Percentiles rank a stretch among this genome's conserved stretches.
Conservation (phyloP, 116 monocot species). For the Iris pallida region DNA sequence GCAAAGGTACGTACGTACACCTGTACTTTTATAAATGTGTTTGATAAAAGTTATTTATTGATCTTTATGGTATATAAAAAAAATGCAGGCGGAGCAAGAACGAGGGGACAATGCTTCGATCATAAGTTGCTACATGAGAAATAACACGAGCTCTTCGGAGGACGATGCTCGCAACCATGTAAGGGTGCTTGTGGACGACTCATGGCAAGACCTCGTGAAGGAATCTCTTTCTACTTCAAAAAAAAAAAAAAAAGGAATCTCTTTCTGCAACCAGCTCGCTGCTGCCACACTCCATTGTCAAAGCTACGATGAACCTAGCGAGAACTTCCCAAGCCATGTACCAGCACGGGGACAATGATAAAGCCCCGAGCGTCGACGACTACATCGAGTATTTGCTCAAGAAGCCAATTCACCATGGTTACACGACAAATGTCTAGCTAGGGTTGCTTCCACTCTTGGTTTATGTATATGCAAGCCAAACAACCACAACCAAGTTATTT, state of each 20-base stretch:
- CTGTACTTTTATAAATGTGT: no score
- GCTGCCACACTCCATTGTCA: not conserved
- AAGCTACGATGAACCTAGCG: slow-evolving; percentile 12
- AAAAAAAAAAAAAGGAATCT: not conserved
- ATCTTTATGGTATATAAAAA: no score
- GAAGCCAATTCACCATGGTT: not conserved
- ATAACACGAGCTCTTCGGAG: not conserved
- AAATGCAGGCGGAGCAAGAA: slow-evolving; percentile 14
- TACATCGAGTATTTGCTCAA: slow-evolving; percentile 5
- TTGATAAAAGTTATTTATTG: no score
- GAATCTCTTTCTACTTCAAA: not conserved
- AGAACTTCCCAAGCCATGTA: slow-evolving; percentile 19
- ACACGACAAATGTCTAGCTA: not conserved
- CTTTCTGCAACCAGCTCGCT: not conserved
- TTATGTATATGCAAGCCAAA: not conserved
- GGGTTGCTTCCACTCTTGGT: not conserved
- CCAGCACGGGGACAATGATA: slow-evolving; percentile 16
- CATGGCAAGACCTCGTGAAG: slow-evolving; percentile 4
- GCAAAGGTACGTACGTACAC: no score
- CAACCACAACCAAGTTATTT: no score
- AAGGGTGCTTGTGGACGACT: not conserved
- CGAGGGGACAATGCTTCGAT: slow-evolving; percentile 22
- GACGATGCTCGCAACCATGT: not conserved
- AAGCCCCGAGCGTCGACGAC: not conserved
- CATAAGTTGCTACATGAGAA: slow-evolving; percentile 13